A percentile compares a stretch with the other conserved stretches of the same genome.
Conservation (phyloP, 2,329 filamentous ascomycete genomes). For the Leptosphaerulina australis region DNA sequence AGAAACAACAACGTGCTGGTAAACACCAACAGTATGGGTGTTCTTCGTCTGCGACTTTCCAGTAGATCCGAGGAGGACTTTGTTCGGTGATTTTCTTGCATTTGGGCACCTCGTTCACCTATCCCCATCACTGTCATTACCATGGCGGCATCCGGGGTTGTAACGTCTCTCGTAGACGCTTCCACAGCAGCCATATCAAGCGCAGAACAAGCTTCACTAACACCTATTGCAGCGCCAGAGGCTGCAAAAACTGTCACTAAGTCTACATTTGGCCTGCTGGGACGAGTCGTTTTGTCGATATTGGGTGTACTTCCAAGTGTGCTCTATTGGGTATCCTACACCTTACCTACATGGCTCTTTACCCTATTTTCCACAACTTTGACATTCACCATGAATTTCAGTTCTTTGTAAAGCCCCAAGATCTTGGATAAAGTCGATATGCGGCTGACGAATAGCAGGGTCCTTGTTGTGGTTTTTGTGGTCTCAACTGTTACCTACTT, state of each 20-base stretch:
- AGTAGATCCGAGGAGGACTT: constrained; percentile 4
- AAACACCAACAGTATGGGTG: constrained; percentile 27
- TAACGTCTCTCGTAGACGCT: constrained; percentile 30
- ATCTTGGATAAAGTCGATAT: not conserved
- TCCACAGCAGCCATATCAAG: constrained; percentile 25
- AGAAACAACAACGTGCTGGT: constrained; percentile 28
- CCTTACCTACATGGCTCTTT: constrained; percentile 86
- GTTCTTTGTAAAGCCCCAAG: constrained; percentile 72
- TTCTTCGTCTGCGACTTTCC: constrained; percentile 13
- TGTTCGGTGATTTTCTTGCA: constrained; percentile 8
- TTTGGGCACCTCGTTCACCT: constrained; percentile 6
- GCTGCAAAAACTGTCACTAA: constrained; percentile 29
- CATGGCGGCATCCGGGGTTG: constrained; percentile 34
- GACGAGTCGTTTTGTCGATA: constrained; percentile 56
- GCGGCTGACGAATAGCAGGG: constrained; percentile 42
- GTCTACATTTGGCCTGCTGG: constrained; percentile 53
- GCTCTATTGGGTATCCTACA: constrained; percentile 83
- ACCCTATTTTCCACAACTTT: constrained; percentile 88
- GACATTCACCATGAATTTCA: constrained; percentile 98
- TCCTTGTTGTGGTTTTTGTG: constrained; percentile 73
- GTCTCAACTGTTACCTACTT: constrained; percentile 92
- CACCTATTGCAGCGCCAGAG: not conserved
- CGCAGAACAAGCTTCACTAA: constrained; percentile 5
- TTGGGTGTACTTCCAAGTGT: constrained; percentile 62
- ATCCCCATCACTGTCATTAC: constrained; percentile 15